Base-by-base conservation (phyloP, 2,329 filamentous ascomycete species). In the Ambrosiella beaveri region DNA sequence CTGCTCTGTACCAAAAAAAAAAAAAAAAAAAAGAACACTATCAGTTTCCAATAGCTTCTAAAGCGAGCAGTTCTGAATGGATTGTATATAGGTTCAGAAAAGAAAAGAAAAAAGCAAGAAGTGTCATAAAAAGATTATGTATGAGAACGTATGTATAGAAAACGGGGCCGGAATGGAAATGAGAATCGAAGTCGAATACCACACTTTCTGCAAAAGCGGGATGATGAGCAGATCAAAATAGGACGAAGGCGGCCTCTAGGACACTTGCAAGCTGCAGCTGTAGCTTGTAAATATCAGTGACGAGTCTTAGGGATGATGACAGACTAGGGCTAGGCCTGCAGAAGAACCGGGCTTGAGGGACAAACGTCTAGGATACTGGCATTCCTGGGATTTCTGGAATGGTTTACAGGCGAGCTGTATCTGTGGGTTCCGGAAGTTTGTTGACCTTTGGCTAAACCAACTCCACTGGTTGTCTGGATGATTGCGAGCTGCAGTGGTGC, bases 261-360 rank as follows among this genome's bases (percentile, higher is more conserved):
- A 13, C 9, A 15, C 44, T 15, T 8, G n/a, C 19, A 17, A 47
- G n/a, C 17, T 13, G 44, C 44, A 15, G 11, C 11, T 47, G 7
- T 13, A 15, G n/a, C 7, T 13, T 47, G 40, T 17, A 15, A 47
- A 8, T n/a, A 47, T 15, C 19, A 47, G 44, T 5, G 44, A 47
- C 44, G 44, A 47, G 19, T 53, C 35, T 53, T 39, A 53, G 51
- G 51, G 51, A 53, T 39, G 15, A 53, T 38, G 51, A 53, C 51
- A 38, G 51, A 36, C 51, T 53, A 35, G 35, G 51, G 51, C 51
- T 53, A 53, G 51, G 51, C 51, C 51, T 53, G 51, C 37, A 53
- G 12, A 53, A 15, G 51, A 53, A 37, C 51, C 35, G 17, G 51
- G 51, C 27, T 39, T 38, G 35, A 17, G 37, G 15, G 35, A 38